Percentiles rank a stretch among this genome's conserved stretches.
These are phyloP conservation scores for Cladorrhinum samala DNA, from an alignment of 495 filamentous ascomycete genomes.

Conservation along the genomic window DNA sequence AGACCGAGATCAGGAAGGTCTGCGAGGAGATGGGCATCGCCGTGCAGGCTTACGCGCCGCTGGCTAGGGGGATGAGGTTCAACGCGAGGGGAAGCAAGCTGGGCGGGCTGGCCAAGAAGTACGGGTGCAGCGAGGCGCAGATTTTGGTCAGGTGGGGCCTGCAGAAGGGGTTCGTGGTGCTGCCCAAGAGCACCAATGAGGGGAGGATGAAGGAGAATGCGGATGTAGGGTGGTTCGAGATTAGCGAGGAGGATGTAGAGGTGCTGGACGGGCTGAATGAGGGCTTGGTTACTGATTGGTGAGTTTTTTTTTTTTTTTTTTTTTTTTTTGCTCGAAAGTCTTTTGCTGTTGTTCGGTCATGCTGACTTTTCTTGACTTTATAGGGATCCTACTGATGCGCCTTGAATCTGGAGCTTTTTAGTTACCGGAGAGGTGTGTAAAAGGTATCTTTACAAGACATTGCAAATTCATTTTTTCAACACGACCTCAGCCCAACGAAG, in stretches of 20 bases:
- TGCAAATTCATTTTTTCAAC: too few relatives aligned
- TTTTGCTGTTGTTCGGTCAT: neutral
- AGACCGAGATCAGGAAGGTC: conserved; percentile 48
- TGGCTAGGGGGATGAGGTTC: conserved; percentile 53
- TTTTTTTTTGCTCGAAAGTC: conserved; percentile 6
- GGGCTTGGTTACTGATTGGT: conserved; percentile 56
- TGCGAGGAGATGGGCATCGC: conserved; percentile 51
- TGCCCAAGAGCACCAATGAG: conserved; percentile 65
- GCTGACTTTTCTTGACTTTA: conserved; percentile 3
- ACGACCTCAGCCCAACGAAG: too few relatives aligned
- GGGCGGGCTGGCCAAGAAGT: conserved; percentile 47
- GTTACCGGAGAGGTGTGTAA: too few relatives aligned
- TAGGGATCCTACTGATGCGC: conserved; percentile 33
- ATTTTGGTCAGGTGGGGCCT: conserved; percentile 50
- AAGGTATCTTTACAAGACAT: too few relatives aligned
- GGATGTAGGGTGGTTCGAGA: conserved; percentile 58
- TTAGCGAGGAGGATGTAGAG: conserved; percentile 57
- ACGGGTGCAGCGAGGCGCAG: conserved; percentile 54
- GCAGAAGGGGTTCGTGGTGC: conserved; percentile 66
- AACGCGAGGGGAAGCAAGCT: conserved; percentile 48
- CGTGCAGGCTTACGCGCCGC: conserved; percentile 60
- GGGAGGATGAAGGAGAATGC: conserved; percentile 60
- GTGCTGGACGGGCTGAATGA: conserved; percentile 62
- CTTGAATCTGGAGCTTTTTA: too few relatives aligned
- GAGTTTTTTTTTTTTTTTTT: too few relatives aligned